phyloP scores from a whole-genome alignment of 768 basidiomycete species.

The Tricholoma saponaceum region DNA sequence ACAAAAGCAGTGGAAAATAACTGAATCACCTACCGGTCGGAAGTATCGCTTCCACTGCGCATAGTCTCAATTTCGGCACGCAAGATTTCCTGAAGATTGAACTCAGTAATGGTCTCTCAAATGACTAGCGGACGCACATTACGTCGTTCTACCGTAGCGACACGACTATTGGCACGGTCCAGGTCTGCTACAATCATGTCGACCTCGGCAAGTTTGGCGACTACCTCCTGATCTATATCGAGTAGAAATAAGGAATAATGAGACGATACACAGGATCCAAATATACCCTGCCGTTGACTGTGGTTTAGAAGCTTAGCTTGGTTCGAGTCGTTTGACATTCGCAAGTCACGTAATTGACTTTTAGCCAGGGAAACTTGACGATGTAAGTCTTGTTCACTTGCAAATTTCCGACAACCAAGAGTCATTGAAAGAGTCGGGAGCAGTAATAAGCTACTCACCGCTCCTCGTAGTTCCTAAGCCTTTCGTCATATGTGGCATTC shows the following conservation, averaged over 20 bases:
- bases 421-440: background rate
- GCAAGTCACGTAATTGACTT: constrained; percentile 85
- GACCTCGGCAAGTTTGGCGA: constrained; percentile 85
- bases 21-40: constrained; percentile 51
- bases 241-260: background rate
- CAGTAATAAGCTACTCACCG: constrained; percentile 46
- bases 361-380: constrained; percentile 88
- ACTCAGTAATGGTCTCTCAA: background rate
- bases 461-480: constrained; percentile 93
- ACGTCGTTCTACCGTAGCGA: constrained; percentile 87
- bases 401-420: background rate
- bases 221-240: constrained; percentile 83
- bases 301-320: constrained; percentile 92
- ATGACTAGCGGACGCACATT: constrained; percentile 53
- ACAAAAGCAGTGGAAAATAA: background rate
- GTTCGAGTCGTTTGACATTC: constrained; percentile 86
- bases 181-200: constrained; percentile 95
- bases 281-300: constrained; percentile 82
- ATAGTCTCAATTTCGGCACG: constrained; percentile 93
- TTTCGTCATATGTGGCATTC: constrained; percentile 95
- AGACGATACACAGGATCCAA: background rate
- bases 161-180: constrained; percentile 90
- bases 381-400: constrained; percentile 88
- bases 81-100: constrained; percentile 69
- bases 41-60: constrained; percentile 70